Percentiles rank a stretch among this genome's conserved stretches.
Evolutionary conservation across 495 filamentous ascomycete genomes (phyloP).

Genomic region (Elasticomyces elasticus): DNA sequence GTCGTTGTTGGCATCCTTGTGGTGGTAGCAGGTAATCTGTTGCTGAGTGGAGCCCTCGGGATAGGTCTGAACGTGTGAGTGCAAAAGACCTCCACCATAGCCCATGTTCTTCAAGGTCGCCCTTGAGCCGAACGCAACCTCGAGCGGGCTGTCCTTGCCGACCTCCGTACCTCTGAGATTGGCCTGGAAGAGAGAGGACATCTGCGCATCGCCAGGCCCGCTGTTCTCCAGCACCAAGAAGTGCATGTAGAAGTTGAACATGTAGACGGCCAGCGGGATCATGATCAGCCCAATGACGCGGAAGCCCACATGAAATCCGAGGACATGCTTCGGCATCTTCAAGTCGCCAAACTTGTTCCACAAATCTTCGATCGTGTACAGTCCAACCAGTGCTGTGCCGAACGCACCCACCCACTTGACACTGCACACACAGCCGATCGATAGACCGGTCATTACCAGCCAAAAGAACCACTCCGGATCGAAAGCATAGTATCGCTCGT

Average conservation of each 20-base stretch:
- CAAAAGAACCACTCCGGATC: slow-evolving; percentile 82
- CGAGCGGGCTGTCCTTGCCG: slow-evolving; percentile 83
- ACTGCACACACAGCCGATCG: slow-evolving; percentile 94
- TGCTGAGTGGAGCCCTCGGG: slow-evolving; percentile 92
- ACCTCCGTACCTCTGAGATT: slow-evolving; percentile 90
- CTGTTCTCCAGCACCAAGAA: slow-evolving; percentile 89
- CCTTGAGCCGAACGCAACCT: slow-evolving; percentile 78
- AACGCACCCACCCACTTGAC: slow-evolving; percentile 98
- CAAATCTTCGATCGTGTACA: slow-evolving; percentile 92
- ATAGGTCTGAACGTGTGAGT: slow-evolving; percentile 93
- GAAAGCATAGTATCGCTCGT: slow-evolving; percentile 72
- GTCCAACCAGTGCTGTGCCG: slow-evolving; percentile 82
- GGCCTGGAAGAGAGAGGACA: slow-evolving; percentile 98
- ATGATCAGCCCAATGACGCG: slow-evolving; percentile 81
- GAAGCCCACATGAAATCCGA: slow-evolving; percentile 67
- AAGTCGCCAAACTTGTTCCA: slow-evolving; percentile 97
- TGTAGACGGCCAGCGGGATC: slow-evolving; percentile 77
- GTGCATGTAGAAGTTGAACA: slow-evolving; percentile 89
- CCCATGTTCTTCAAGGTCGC: slow-evolving; percentile 98
- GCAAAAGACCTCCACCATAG: slow-evolving; percentile 93
- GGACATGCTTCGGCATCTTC: slow-evolving; percentile 75
- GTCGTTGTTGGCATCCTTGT: slow-evolving; percentile 99
- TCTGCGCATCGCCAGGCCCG: slow-evolving; percentile 94
- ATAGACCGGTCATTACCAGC: slow-evolving; percentile 83
- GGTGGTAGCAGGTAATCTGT: slow-evolving; percentile 97